A percentile compares a stretch with the other conserved stretches of the same genome.
Conservation (phyloP, 1,284 basidiomycete species). For the Singerocomus inundabilis region DNA sequence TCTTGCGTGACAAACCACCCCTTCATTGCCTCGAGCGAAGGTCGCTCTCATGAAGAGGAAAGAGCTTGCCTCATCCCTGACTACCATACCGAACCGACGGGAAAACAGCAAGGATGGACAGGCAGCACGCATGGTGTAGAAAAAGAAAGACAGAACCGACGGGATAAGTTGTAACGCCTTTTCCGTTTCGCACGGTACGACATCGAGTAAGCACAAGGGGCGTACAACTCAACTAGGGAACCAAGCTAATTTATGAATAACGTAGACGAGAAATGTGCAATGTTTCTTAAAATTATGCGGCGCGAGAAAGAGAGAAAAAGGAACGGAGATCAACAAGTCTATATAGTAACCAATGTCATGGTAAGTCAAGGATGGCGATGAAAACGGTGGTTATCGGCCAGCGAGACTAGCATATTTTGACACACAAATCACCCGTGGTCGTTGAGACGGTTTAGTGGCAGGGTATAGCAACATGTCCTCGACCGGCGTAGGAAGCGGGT, state of each 20-base stretch:
- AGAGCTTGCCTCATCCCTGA: conserved; percentile 33
- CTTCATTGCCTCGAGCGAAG: conserved; percentile 39
- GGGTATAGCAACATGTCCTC: conserved; percentile 42
- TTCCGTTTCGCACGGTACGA: conserved; percentile 21
- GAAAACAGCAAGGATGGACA: conserved; percentile 36
- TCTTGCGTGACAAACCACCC: conserved; percentile 52
- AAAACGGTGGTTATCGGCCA: conserved; percentile 31
- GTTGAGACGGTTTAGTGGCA: conserved; percentile 12
- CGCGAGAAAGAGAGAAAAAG: neutral
- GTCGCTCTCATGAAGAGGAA: conserved; percentile 44
- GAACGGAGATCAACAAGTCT: conserved; percentile 7
- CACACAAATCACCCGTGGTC: conserved; percentile 24
- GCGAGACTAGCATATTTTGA: conserved; percentile 35
- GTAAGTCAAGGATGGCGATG: neutral
- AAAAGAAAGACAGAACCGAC: neutral
- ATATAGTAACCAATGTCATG: neutral
- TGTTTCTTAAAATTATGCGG: neutral
- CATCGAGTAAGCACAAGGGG: neutral
- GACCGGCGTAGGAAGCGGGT: conserved; percentile 54
- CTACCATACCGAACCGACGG: conserved; percentile 15
- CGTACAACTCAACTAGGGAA: neutral
- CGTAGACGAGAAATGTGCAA: conserved; percentile 8
- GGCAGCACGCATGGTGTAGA: conserved; percentile 31
- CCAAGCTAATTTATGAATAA: conserved; percentile 30
- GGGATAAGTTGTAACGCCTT: neutral